A percentile compares a stretch with the other conserved stretches of the same genome.
Conservation (phyloP, 208 protist species). For the Trypanosoma rangeli region DNA sequence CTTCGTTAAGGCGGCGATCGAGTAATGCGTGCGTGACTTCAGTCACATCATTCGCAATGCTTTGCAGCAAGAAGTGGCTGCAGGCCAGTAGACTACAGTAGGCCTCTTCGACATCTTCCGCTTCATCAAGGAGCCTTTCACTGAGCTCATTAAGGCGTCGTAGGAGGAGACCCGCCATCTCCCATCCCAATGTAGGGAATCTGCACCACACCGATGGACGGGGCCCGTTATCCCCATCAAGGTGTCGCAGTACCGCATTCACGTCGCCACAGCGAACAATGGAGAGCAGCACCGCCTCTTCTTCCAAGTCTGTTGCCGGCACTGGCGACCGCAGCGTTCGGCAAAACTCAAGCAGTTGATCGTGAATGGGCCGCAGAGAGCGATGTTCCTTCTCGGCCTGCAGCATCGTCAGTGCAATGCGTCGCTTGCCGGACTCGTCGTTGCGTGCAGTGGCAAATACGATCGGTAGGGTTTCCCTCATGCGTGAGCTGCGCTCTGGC, state of each 20-base stretch:
- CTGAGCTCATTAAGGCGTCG: slow-evolving; percentile 12
- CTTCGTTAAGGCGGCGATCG: slow-evolving; percentile 22
- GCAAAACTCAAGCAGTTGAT: slow-evolving; percentile 61
- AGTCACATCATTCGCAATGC: slow-evolving; percentile 13
- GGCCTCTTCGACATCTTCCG: background rate
- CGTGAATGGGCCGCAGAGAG: slow-evolving; percentile 24
- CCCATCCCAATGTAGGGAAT: slow-evolving; percentile 45
- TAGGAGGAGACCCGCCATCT: slow-evolving; percentile 38
- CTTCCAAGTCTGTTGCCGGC: slow-evolving; percentile 28
- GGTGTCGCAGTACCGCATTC: background rate
- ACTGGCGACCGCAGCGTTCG: slow-evolving; percentile 43
- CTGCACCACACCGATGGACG: slow-evolving; percentile 36
- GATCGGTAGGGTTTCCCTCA: slow-evolving; percentile 11
- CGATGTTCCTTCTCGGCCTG: slow-evolving; percentile 29
- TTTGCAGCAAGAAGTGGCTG: slow-evolving; percentile 13
- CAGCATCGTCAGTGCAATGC: slow-evolving; percentile 33
- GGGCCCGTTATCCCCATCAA: background rate
- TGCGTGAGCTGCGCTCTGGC: slow-evolving; percentile 16
- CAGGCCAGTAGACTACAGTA: background rate
- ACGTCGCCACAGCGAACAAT: background rate
- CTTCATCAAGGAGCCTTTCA: background rate
- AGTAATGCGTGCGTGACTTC: slow-evolving; percentile 18
- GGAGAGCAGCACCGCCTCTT: slow-evolving; percentile 44
- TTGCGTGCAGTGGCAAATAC: slow-evolving; percentile 1
- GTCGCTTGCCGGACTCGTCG: slow-evolving; percentile 28